Evolutionary conservation across 1,139 yeast species (phyloP).

Genomic region (Blastobotrys indianensis): DNA sequence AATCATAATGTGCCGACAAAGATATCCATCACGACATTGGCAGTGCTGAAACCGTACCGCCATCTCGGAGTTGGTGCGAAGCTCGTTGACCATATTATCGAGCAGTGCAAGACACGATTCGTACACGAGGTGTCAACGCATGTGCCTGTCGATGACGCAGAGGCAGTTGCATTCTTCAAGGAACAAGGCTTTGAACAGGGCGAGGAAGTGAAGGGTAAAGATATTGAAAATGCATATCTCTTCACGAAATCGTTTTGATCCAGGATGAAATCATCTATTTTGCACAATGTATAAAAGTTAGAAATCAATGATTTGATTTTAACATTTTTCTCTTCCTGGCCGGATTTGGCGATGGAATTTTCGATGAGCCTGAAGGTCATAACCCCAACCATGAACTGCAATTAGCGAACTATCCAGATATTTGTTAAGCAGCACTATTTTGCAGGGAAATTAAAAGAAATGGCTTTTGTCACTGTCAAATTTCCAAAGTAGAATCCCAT

Average conservation of each 20-base stretch:
- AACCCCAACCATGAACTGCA: no score
- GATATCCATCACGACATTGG: conserved; percentile 60
- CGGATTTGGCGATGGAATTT: no score
- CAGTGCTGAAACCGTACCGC: conserved; percentile 58
- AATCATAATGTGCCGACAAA: conserved; percentile 41
- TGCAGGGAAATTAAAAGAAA: no score
- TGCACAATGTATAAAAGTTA: no score
- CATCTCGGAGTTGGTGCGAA: conserved; percentile 56
- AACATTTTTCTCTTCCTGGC: no score
- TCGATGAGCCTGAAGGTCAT: no score
- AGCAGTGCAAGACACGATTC: conserved; percentile 46
- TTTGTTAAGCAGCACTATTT: no score
- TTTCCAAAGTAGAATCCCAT: no score
- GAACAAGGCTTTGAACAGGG: conserved; percentile 46
- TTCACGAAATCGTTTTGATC: conserved; percentile 14
- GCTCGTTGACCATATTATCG: conserved; percentile 50
- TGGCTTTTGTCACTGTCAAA: no score
- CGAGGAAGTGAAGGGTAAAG: conserved; percentile 40
- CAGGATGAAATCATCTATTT: no score
- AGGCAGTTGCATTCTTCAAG: conserved; percentile 51
- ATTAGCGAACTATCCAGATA: no score
- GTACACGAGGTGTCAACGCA: conserved; percentile 57
- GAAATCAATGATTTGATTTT: no score
- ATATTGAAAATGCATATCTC: conserved; percentile 31
- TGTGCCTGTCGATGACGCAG: conserved; percentile 45